phyloP scores from a whole-genome alignment of 371 early-diverging fungal species.

The Syncephalastrum racemosum region DNA sequence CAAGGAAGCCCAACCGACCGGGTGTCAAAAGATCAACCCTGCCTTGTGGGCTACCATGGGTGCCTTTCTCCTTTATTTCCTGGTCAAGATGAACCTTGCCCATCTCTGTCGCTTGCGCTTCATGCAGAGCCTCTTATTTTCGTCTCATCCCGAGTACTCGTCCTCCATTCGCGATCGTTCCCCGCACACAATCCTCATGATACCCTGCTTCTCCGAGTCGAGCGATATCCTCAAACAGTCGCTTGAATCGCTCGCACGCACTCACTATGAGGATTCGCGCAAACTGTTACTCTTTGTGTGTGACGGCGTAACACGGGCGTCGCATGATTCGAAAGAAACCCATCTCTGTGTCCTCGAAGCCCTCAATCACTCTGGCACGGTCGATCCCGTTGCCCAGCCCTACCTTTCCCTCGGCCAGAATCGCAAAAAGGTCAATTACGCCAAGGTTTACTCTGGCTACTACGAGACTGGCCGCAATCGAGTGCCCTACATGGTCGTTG shows the following conservation, averaged over 20 bases:
- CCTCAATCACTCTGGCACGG: constrained; percentile 42
- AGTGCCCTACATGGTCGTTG: constrained; percentile 47
- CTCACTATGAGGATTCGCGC: constrained; percentile 44
- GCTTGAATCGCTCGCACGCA: constrained; percentile 44
- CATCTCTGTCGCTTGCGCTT: constrained; percentile 39
- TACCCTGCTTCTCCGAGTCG: constrained; percentile 46
- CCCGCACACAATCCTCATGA: constrained; percentile 41
- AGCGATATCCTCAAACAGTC: constrained; percentile 44
- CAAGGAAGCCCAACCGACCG: constrained; percentile 21
- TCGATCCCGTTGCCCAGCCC: constrained; percentile 33
- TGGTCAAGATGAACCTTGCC: constrained; percentile 45
- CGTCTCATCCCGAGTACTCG: constrained; percentile 23
- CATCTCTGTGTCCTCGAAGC: constrained; percentile 36
- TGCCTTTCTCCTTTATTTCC: constrained; percentile 32
- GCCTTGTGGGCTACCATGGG: constrained; percentile 53
- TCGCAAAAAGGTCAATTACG: constrained; percentile 32
- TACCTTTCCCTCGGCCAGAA: constrained; percentile 41
- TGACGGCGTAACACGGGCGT: constrained; percentile 37
- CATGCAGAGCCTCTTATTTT: constrained; percentile 31
- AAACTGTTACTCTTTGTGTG: constrained; percentile 56
- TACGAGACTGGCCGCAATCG: constrained; percentile 48
- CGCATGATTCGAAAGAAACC: constrained; percentile 27
- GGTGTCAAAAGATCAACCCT: constrained; percentile 40
- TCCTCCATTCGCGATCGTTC: constrained; percentile 9
- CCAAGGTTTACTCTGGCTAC: constrained; percentile 46